Conservation (phyloP, 768 basidiomycete genomes). For the Porphyrellus cyaneotinctus region DNA sequence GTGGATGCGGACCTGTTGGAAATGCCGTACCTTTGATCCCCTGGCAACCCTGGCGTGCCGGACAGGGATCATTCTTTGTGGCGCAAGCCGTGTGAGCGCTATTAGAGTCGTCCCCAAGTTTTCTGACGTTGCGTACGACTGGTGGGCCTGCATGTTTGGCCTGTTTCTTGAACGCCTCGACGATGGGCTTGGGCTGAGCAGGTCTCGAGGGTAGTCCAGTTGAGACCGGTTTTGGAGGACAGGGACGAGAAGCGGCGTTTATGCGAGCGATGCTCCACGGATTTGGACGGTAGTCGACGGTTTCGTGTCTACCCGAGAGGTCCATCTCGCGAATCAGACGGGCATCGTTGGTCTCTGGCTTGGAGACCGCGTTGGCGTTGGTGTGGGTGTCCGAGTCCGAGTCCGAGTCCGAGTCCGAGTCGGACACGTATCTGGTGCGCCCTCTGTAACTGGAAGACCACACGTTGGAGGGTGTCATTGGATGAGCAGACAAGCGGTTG, state of each 20-base stretch:
- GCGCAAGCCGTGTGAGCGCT: neutral
- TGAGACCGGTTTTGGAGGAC: neutral
- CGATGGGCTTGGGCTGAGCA: constrained; percentile 32
- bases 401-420: constrained; percentile 22
- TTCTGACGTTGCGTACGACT: no score
- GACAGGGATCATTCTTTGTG: neutral
- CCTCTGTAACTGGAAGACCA: constrained; percentile 13
- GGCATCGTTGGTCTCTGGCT: constrained; percentile 21
- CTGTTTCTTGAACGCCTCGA: constrained; percentile 47
- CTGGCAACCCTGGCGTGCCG: neutral
- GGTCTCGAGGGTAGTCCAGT: neutral
- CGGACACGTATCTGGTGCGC: constrained; percentile 1
- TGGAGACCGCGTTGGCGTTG: neutral
- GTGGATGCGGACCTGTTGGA: no score
- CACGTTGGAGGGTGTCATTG: neutral
- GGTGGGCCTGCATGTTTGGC: constrained; percentile 17
- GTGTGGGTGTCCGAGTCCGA: constrained; percentile 11
- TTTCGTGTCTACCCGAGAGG: constrained; percentile 54
- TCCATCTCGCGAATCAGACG: constrained; percentile 49
- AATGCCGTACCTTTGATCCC: no score
- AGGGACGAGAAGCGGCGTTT: constrained; percentile 59
- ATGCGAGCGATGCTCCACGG: constrained; percentile 80
- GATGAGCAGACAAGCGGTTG: neutral
- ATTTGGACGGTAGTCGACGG: constrained; percentile 65
- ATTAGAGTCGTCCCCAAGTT: neutral